Base-by-base conservation (phyloP, 1,284 basidiomycete species). In the Athelia sp. region DNA sequence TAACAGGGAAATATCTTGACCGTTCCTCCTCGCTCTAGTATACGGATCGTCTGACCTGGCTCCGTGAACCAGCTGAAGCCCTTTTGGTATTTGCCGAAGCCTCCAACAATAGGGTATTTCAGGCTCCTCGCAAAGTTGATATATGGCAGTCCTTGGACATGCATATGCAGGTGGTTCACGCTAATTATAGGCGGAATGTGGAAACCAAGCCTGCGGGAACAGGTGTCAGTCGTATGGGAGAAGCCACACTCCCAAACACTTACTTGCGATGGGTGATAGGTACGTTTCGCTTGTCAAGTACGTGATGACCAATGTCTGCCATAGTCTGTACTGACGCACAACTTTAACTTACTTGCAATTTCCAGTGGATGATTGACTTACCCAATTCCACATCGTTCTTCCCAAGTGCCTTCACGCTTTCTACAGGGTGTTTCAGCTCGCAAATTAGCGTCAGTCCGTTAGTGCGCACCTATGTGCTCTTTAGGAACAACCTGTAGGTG, bases 161-260 rank as follows among this genome's bases (percentile, higher is more conserved):
- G 91, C 35, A 94, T 65, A 62, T 93, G 90, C 14, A 93, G 69
- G 64, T 93, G 90, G 23, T 82, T 69, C 2, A 93, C 79, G n/a
- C 84, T 87, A 51, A 79, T 84, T 63, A 89, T 88, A 0, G 90
- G 90, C 0, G 90, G 87, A 53, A 92, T 87, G 62, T 92, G 88
- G 57, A 89, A 91, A 1, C 89, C 88, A 63, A 89, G 72, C 52
- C 83, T 87, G 62, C 23, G 40, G 47, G 21, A 19, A 53, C 14
- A 38, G 19, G 15, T 52, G 21, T 34, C 35, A 40, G 34, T 43
- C 10, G 19, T 47, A 51, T 43, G 54, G 24, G 31, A 24, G 46
- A 55, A 42, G 19, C n/a, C 4, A n/a, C 19, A 40, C 36, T 4
- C 8, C 6, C 6, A n/a, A 6, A 49, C 17, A 49, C 58, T 43